Evolutionary conservation across 148 eudicot genomes (phyloP).

Genomic region (Chenopodium berlandieri): DNA sequence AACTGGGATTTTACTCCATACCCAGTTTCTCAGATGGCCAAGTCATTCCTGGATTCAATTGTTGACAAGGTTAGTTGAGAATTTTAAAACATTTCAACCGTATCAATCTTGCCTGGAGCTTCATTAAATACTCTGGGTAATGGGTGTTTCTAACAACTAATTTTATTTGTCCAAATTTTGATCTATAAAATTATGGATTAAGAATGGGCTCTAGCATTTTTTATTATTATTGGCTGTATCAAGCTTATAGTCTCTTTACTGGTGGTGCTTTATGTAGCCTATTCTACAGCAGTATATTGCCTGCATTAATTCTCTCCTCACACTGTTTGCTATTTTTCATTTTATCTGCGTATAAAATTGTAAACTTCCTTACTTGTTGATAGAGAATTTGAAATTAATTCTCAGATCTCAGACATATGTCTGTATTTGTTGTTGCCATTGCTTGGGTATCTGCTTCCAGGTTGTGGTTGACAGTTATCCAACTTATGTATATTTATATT

Average conservation of each 20-base stretch:
- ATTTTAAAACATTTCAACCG: not conserved
- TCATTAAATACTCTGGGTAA: not conserved
- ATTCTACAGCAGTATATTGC: not conserved
- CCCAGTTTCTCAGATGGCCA: slow-evolving; percentile 90
- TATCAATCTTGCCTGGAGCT: not conserved
- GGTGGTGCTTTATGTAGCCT: not conserved
- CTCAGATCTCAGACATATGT: not conserved
- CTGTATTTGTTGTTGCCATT: not conserved
- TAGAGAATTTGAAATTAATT: not conserved
- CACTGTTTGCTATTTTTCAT: not conserved
- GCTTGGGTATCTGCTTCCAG: not conserved
- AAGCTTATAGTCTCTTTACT: too few species aligned
- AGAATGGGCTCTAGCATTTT: not conserved
- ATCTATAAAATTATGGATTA: not conserved
- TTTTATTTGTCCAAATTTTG: not conserved
- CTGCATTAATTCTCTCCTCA: not conserved
- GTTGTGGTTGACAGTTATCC: slow-evolving; percentile 3
- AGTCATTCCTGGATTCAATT: slow-evolving; percentile 82
- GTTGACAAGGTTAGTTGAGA: slow-evolving; percentile 57
- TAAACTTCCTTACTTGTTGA: not conserved
- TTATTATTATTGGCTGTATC: too few species aligned
- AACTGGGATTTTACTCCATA: slow-evolving; percentile 85
- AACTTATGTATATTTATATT: not conserved
- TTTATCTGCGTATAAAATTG: not conserved
- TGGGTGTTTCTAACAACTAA: too few species aligned